Conservation (phyloP, 1,139 yeast species). For the Entelexis paramagnoliae region DNA sequence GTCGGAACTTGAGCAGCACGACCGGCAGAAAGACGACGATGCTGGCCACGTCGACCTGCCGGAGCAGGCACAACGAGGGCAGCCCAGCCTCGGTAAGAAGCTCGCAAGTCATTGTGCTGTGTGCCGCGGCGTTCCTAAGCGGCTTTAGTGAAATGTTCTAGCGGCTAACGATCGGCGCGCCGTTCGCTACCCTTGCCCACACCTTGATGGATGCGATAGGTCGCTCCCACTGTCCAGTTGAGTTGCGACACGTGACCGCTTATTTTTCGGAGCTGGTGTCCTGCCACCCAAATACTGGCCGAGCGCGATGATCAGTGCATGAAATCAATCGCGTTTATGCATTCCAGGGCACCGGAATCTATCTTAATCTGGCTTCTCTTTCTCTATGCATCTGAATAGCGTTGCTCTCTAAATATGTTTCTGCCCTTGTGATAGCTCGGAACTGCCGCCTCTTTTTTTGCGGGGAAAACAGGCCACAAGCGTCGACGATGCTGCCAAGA, state of each 20-base stretch:
- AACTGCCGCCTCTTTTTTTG: no score
- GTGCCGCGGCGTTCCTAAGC: neutral
- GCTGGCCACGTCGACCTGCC: neutral
- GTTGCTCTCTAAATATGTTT: no score
- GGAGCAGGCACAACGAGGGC: conserved; percentile 1
- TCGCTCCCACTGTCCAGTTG: neutral
- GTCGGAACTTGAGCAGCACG: neutral
- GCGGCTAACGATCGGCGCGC: neutral
- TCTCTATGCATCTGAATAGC: no score
- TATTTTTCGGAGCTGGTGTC: neutral
- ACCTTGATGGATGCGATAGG: neutral
- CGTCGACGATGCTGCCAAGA: no score
- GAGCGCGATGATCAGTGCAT: neutral
- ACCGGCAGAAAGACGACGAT: conserved; percentile 3
- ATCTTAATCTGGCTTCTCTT: no score
- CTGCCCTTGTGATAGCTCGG: no score
- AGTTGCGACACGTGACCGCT: neutral
- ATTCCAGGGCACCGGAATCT: no score
- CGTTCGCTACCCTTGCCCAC: neutral
- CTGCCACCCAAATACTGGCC: neutral
- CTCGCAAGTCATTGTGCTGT: neutral
- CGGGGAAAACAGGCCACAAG: no score
- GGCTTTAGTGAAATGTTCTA: neutral
- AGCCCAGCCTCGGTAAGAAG: neutral
- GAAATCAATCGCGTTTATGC: neutral